Conservation (phyloP, 169 alveolate species). For the Plasmodium gallinaceum region DNA sequence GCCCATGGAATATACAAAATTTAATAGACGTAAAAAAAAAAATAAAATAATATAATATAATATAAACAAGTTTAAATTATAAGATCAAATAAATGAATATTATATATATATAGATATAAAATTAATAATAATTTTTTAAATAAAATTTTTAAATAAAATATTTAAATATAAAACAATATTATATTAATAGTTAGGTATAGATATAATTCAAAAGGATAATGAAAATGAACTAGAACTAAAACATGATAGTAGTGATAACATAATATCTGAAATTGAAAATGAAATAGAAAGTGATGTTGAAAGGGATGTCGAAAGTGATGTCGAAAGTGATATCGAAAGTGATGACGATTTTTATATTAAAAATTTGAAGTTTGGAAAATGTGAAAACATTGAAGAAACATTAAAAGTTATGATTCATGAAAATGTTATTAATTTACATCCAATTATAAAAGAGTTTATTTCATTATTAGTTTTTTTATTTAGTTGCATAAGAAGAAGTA, state of each 20-base stretch:
- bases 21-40: constrained; percentile 58
- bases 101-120: too few species aligned
- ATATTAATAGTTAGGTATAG: constrained; percentile 25
- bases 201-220: constrained; percentile 17
- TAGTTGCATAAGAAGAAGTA: constrained; percentile 24
- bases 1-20: constrained; percentile 60
- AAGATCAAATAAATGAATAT: neutral
- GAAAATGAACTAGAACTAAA: constrained; percentile 47
- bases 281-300: too few species aligned
- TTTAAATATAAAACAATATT: neutral
- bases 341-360: neutral
- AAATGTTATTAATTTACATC: constrained; percentile 18
- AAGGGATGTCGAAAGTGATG: neutral
- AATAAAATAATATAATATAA: constrained; percentile 9
- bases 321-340: neutral
- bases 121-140: too few species aligned
- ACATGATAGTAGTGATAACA: constrained; percentile 57
- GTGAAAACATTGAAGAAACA: constrained; percentile 21
- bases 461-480: constrained; percentile 32
- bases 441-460: constrained; percentile 50
- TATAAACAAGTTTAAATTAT: neutral
- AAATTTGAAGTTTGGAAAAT: constrained; percentile 9
- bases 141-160: neutral
- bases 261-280: constrained; percentile 45
- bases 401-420: constrained; percentile 16